Percentiles rank a stretch among this genome's conserved stretches.
Evolutionary conservation across 805 yeast species (phyloP).

Genomic region (Zygotorulaspora chibaensis): DNA sequence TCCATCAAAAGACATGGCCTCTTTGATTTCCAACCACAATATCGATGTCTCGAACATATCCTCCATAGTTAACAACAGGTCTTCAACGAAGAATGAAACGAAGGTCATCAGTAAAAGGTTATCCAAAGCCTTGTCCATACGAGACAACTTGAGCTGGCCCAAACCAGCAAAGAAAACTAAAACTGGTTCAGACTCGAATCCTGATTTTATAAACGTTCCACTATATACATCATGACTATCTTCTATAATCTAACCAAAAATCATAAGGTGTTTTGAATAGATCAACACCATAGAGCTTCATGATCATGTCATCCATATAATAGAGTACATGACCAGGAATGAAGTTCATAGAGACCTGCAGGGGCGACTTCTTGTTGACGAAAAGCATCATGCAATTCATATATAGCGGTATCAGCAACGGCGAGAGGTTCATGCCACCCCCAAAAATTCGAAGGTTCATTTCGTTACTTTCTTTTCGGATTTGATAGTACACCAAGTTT

Average conservation of each 20-base stretch:
- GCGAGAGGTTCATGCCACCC: slow-evolving; percentile 19
- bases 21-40: slow-evolving; percentile 5
- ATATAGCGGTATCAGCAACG: slow-evolving; percentile 22
- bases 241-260: slow-evolving; percentile 17
- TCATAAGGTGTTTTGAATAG: slow-evolving; percentile 29
- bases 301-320: slow-evolving; percentile 27
- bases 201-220: slow-evolving; percentile 18
- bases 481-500: slow-evolving; percentile 27
- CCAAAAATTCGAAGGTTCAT: slow-evolving; percentile 23
- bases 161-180: slow-evolving; percentile 13
- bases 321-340: slow-evolving; percentile 30
- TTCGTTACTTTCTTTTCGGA: slow-evolving; percentile 19
- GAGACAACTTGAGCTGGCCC: slow-evolving; percentile 27
- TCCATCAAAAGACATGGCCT: background rate
- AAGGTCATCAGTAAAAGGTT: slow-evolving; percentile 23
- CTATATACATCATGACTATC: slow-evolving; percentile 13
- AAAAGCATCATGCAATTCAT: slow-evolving; percentile 23
- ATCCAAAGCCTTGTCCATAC: slow-evolving; percentile 22
- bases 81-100: slow-evolving; percentile 15
- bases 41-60: slow-evolving; percentile 24
- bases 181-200: slow-evolving; percentile 1
- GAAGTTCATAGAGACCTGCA: slow-evolving; percentile 26
- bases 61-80: slow-evolving; percentile 7
- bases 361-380: slow-evolving; percentile 13
- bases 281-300: slow-evolving; percentile 27